A percentile compares a stretch with the other conserved stretches of the same genome.
Evolutionary conservation across 345 rosid genomes (phyloP).

Genomic region (Hirschfeldia incana): DNA sequence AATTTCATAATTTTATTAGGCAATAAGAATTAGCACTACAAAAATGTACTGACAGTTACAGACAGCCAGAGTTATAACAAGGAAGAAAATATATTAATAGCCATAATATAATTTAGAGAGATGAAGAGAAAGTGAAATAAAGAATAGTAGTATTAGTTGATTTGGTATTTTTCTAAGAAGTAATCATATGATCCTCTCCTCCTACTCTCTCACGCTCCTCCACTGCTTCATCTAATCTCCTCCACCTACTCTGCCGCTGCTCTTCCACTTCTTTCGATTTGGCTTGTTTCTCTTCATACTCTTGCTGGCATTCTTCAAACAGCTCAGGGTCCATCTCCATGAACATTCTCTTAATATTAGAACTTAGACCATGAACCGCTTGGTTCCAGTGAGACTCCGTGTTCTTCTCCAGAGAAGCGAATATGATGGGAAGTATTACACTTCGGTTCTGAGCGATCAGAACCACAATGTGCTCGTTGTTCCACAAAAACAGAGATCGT

Average conservation of each 20-base stretch:
- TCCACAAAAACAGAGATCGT: slow-evolving; percentile 88
- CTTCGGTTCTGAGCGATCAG: slow-evolving; percentile 72
- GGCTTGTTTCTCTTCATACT: slow-evolving; percentile 62
- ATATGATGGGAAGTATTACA: slow-evolving; percentile 70
- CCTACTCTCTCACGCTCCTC: slow-evolving; percentile 51
- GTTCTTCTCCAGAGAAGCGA: slow-evolving; percentile 78
- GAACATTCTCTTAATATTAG: slow-evolving; percentile 78
- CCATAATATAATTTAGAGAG: not conserved
- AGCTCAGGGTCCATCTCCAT: slow-evolving; percentile 78
- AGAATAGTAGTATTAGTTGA: slow-evolving; percentile 12
- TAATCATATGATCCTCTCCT: slow-evolving; percentile 53
- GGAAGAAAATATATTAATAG: slow-evolving; percentile 3
- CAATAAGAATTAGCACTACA: slow-evolving; percentile 11
- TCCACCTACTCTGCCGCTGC: slow-evolving; percentile 72
- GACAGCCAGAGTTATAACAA: not conserved
- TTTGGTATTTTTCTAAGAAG: slow-evolving; percentile 10
- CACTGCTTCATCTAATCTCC: slow-evolving; percentile 70
- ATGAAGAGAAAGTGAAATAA: slow-evolving; percentile 8
- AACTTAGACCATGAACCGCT: slow-evolving; percentile 79
- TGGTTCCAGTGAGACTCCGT: slow-evolving; percentile 79
- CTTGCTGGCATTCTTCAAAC: slow-evolving; percentile 74
- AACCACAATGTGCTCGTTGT: slow-evolving; percentile 79
- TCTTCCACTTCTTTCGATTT: slow-evolving; percentile 63
- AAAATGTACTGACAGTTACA: not conserved
- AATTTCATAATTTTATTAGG: not conserved